Evolutionary conservation across 257 asterid species (phyloP), one percentile per base, ranked within the genome.

Genomic region (Jacaranda mimosifolia): DNA sequence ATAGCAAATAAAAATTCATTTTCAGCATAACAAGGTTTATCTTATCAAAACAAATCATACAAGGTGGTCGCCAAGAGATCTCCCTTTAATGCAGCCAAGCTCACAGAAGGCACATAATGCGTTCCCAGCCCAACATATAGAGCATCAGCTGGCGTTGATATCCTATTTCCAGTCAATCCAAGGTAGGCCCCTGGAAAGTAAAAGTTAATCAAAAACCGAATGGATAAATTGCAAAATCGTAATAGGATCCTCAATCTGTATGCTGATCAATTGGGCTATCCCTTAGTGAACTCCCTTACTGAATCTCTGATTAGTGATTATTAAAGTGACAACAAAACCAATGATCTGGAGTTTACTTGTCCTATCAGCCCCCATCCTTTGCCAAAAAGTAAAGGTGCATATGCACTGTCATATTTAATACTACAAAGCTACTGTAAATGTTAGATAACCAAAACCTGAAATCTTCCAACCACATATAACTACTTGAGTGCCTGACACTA

Each of bases 121-220:
- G 94, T 88, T 68, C 98, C 98, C 66, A 95, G 88, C 69, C 99
- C 99, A 75, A 89, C 89, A 82, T 87, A 95, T 18, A 95, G 85
- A 83, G 99, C 99, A 90, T 95, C 99, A 72, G 98, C 93, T 79
- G 99, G 98, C 0, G 94, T 90, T 63, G 98, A 90, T 77, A 95
- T 70, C 80, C 97, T 89, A 85, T 83, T 86, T 66, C 99, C 99
- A 56, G 99, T 95, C 85, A 95, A 84, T 80, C 97, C 99, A 81
- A 95, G 98, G 84, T 92, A 95, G 68, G 92, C 87, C 86, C 99
- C 99, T 95, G 91, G 76, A 88, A 79, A 51, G 55, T 3, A 14
- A 17, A 65, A 42, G 14, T 19, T 55, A 59, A 58, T 45, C 36
- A 66, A 55, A 83, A 64, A 36, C 45, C 11, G 12, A 75, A 55